Conservation (phyloP, 2,329 filamentous ascomycete species). For the Clonostachys sp. region DNA sequence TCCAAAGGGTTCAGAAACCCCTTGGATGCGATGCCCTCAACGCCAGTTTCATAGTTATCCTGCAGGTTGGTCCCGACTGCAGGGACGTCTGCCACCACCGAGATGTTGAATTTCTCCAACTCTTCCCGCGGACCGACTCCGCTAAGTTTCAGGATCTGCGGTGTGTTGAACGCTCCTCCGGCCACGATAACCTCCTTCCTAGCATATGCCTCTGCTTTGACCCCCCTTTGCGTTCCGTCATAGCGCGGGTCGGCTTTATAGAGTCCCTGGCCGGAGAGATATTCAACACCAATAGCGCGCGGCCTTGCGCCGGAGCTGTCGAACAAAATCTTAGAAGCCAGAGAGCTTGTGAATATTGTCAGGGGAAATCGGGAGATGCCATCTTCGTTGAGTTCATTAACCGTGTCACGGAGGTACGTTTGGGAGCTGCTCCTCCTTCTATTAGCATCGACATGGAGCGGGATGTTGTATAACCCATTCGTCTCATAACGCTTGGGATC, state of each 20-base stretch:
- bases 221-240: background rate
- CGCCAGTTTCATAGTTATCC: slow-evolving; percentile 42
- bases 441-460: slow-evolving; percentile 12
- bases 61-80: slow-evolving; percentile 57
- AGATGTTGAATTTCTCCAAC: slow-evolving; percentile 28
- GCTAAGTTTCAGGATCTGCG: slow-evolving; percentile 47
- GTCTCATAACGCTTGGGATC: slow-evolving; percentile 1
- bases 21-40: slow-evolving; percentile 23
- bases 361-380: slow-evolving; percentile 2
- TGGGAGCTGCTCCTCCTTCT: slow-evolving; percentile 6
- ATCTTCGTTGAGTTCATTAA: background rate
- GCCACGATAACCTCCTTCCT: slow-evolving; percentile 39
- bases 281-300: slow-evolving; percentile 30
- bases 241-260: slow-evolving; percentile 8
- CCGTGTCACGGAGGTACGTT: slow-evolving; percentile 6
- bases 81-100: slow-evolving; percentile 45
- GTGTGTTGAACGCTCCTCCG: slow-evolving; percentile 47
- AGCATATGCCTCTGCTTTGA: background rate
- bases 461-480: slow-evolving; percentile 18
- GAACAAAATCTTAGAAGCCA: slow-evolving; percentile 7
- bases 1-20: slow-evolving; percentile 16
- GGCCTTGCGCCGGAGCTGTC: slow-evolving; percentile 8
- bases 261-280: slow-evolving; percentile 9
- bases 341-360: slow-evolving; percentile 2
- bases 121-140: slow-evolving; percentile 37